These are phyloP conservation scores for Aegilops longissima DNA, from an alignment of 176 grass and related monocot species.

Conservation along the genomic window DNA sequence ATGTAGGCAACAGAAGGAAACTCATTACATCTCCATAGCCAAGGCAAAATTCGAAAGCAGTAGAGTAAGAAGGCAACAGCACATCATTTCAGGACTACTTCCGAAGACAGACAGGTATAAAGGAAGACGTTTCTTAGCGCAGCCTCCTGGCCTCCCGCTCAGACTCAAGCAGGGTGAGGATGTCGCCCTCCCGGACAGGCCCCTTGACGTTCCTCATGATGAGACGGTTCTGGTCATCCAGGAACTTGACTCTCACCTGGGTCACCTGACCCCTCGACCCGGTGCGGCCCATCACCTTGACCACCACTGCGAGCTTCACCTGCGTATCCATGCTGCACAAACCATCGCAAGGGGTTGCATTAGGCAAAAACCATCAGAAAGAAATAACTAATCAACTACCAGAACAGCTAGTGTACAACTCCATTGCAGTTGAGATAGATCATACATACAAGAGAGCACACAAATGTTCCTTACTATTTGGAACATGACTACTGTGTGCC, in stretches of 20 bases:
- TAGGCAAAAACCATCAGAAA: neutral
- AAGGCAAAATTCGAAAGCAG: neutral
- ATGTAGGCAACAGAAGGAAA: neutral
- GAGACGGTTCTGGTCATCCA: conserved; percentile 88
- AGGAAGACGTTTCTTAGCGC: conserved; percentile 25
- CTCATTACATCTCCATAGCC: neutral
- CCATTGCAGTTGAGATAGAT: too few species aligned
- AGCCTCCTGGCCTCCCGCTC: conserved; percentile 86
- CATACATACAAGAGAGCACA: too few species aligned
- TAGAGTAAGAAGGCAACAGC: neutral
- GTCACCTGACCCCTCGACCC: conserved; percentile 85
- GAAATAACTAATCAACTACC: neutral
- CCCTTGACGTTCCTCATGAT: conserved; percentile 92
- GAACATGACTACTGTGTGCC: too few species aligned
- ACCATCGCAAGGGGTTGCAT: neutral
- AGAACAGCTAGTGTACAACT: too few species aligned
- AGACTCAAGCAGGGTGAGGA: conserved; percentile 78
- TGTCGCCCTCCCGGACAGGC: conserved; percentile 65
- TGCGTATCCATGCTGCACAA: conserved; percentile 66
- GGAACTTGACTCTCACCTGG: conserved; percentile 83
- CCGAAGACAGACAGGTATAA: neutral
- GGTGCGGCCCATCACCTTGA: conserved; percentile 75
- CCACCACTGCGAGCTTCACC: conserved; percentile 80
- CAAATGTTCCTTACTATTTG: too few species aligned
- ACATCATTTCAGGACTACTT: neutral